Conservation (phyloP, 768 basidiomycete species). For the Tricholoma furcatifolium region DNA sequence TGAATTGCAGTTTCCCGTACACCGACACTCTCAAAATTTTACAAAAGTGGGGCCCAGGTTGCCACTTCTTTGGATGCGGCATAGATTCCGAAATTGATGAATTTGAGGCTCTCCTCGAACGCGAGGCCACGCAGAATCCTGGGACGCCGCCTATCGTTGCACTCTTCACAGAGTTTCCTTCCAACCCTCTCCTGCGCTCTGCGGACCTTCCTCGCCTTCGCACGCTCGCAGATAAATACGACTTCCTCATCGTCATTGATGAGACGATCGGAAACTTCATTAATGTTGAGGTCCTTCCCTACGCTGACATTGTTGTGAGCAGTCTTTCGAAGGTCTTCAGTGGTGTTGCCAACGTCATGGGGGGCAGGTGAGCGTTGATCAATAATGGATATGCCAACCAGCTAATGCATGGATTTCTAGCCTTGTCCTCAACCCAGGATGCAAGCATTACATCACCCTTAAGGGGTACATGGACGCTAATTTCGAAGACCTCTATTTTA, state of each 20-base stretch:
- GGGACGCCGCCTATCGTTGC: conserved; percentile 65
- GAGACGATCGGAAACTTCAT: conserved; percentile 95
- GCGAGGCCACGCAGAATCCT: conserved; percentile 36
- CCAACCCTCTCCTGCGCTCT: conserved; percentile 90
- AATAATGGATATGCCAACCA: neutral
- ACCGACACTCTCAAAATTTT: conserved; percentile 93
- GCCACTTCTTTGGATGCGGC: conserved; percentile 84
- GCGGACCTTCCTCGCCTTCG: conserved; percentile 76
- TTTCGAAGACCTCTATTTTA: conserved; percentile 87
- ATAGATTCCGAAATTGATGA: conserved; percentile 71
- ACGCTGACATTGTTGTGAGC: conserved; percentile 87
- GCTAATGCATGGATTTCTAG: conserved; percentile 37
- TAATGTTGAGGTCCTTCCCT: conserved; percentile 87
- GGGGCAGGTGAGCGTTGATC: conserved; percentile 71
- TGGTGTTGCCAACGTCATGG: conserved; percentile 95
- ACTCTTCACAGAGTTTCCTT: conserved; percentile 92
- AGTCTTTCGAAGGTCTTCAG: conserved; percentile 95
- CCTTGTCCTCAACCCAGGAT: conserved; percentile 81
- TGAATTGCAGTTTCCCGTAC: conserved; percentile 76
- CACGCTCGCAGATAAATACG: conserved; percentile 79
- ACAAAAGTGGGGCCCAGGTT: conserved; percentile 95
- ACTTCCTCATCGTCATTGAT: conserved; percentile 87
- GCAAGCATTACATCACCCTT: conserved; percentile 65
- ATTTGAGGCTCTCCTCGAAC: conserved; percentile 61
- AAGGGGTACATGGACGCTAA: conserved; percentile 53